These are phyloP conservation scores for Xylaria telfairii DNA, from an alignment of 495 filamentous ascomycete species.

Conservation along the genomic window DNA sequence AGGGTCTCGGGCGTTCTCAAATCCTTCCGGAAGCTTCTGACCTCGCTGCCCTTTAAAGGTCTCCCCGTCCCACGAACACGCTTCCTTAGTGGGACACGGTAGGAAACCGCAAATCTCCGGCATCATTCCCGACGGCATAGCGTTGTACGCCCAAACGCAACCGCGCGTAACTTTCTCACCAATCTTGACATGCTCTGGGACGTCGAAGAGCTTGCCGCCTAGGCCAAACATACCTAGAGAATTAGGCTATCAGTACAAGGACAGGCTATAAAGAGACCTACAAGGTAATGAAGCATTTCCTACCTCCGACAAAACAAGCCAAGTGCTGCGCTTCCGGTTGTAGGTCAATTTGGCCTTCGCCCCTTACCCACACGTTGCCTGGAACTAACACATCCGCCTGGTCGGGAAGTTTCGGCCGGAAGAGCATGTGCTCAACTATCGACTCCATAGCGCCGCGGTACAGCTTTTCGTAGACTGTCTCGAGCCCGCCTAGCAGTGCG, in stretches of 20 bases:
- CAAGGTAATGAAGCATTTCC: neutral
- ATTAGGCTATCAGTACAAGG: neutral
- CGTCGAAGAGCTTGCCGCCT: conserved; percentile 75
- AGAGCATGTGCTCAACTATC: conserved; percentile 70
- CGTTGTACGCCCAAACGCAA: conserved; percentile 89
- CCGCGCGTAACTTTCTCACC: conserved; percentile 84
- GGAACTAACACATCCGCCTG: conserved; percentile 72
- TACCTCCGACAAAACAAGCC: conserved; percentile 78
- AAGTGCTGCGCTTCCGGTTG: conserved; percentile 56
- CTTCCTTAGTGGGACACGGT: conserved; percentile 55
- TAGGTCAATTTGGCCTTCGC: conserved; percentile 32
- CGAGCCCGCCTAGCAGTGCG: conserved; percentile 48
- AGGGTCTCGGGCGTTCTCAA: conserved; percentile 54
- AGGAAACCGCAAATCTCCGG: conserved; percentile 73
- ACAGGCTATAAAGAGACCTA: neutral
- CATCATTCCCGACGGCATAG: conserved; percentile 84
- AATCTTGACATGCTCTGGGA: conserved; percentile 73
- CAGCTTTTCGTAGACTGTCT: conserved; percentile 48
- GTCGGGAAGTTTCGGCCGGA: conserved; percentile 66
- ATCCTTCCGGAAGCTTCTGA: conserved; percentile 67
- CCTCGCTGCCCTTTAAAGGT: conserved; percentile 35
- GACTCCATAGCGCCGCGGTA: conserved; percentile 64
- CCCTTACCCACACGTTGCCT: conserved; percentile 44
- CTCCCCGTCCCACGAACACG: conserved; percentile 46
- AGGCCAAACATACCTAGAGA: conserved; percentile 77